These are phyloP conservation scores for Funneliformis geosporum DNA, from an alignment of 192 early-diverging fungal genomes.

Conservation along the genomic window DNA sequence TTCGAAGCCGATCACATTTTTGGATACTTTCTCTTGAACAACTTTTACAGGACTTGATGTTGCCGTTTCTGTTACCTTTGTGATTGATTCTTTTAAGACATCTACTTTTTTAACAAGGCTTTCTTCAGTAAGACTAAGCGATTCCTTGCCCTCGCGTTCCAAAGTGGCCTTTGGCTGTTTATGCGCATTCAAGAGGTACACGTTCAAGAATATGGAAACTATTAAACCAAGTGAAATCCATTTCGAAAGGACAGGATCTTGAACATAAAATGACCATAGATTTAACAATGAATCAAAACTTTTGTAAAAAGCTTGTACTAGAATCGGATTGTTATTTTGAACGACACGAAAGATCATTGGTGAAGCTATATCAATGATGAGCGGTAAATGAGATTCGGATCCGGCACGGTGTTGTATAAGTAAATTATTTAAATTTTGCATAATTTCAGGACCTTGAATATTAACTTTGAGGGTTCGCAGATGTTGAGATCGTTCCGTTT, in stretches of 20 bases:
- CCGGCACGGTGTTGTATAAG: slow-evolving; percentile 47
- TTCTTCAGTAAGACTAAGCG: not conserved
- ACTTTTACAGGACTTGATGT: too few species aligned
- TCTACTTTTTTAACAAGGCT: not conserved
- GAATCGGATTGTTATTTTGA: slow-evolving; percentile 21
- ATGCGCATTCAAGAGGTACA: slow-evolving; percentile 61
- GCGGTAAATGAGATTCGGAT: slow-evolving; percentile 40
- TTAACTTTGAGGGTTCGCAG: slow-evolving; percentile 39
- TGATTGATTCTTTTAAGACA: not conserved
- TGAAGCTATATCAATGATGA: slow-evolving; percentile 55
- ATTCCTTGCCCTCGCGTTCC: not conserved
- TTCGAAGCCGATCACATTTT: not conserved
- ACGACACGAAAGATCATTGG: slow-evolving; percentile 51
- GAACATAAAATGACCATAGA: slow-evolving; percentile 53
- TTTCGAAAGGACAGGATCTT: slow-evolving; percentile 60
- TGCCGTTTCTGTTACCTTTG: too few species aligned
- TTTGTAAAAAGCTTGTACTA: slow-evolving; percentile 42
- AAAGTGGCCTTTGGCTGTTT: slow-evolving; percentile 44
- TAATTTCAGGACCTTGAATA: slow-evolving; percentile 44
- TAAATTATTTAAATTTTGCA: slow-evolving; percentile 47
- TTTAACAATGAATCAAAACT: slow-evolving; percentile 48
- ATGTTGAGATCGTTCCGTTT: not conserved
- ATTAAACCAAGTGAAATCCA: slow-evolving; percentile 53
- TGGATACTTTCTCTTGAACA: too few species aligned
- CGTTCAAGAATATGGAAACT: slow-evolving; percentile 56